Percentiles rank a stretch among this genome's conserved stretches.
Conservation (phyloP, 805 yeast species). For the Monosporozyma unispora region DNA sequence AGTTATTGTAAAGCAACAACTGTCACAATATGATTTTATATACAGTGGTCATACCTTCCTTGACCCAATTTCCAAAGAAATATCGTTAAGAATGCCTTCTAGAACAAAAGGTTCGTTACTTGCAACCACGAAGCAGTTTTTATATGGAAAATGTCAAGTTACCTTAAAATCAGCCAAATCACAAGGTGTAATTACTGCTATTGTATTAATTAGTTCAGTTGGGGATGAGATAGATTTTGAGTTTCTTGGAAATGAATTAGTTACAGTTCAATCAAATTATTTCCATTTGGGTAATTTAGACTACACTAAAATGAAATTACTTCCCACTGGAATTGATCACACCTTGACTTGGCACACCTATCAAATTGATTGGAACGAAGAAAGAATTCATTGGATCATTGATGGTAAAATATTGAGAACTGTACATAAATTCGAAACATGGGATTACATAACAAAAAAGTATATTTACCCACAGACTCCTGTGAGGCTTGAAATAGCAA, state of each 20-base stretch:
- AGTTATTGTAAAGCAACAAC: conserved; percentile 50
- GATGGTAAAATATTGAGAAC: conserved; percentile 63
- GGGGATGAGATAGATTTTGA: conserved; percentile 92
- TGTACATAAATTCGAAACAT: conserved; percentile 51
- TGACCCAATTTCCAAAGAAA: conserved; percentile 36
- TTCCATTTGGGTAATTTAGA: conserved; percentile 67
- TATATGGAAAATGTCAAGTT: conserved; percentile 74
- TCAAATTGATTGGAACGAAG: conserved; percentile 75
- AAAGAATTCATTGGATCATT: conserved; percentile 57
- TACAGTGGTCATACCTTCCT: conserved; percentile 47
- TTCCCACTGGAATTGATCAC: conserved; percentile 36
- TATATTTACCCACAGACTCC: conserved; percentile 69
- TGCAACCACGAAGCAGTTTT: conserved; percentile 65
- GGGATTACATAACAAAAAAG: conserved; percentile 44
- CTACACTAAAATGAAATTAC: conserved; percentile 44
- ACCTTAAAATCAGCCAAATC: conserved; percentile 63
- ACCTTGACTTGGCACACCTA: conserved; percentile 63
- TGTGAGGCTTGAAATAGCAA: conserved; percentile 59
- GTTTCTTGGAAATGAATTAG: conserved; percentile 66
- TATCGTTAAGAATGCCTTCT: conserved; percentile 72
- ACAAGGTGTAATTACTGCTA: conserved; percentile 76
- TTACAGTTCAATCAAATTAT: conserved; percentile 65
- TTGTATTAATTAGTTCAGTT: conserved; percentile 71
- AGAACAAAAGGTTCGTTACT: conserved; percentile 66
- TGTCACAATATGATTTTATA: conserved; percentile 54